These are phyloP conservation scores for Cudoniella acicularis DNA, from an alignment of 495 filamentous ascomycete genomes.

Conservation along the genomic window DNA sequence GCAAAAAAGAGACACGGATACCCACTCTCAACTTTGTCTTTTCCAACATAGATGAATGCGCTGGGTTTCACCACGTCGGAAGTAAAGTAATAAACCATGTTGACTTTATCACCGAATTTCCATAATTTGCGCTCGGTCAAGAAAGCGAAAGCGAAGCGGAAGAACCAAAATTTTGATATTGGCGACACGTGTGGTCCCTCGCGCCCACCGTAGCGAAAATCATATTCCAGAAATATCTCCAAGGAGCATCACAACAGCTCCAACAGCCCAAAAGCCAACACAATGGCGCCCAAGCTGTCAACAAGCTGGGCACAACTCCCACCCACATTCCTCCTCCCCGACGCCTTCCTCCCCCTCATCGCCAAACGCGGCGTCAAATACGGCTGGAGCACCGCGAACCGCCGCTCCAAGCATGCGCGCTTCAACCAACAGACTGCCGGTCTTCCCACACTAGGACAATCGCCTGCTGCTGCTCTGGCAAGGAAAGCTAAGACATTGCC, in stretches of 20 bases:
- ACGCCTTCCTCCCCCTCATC: slow-evolving; percentile 41
- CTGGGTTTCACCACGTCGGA: slow-evolving; percentile 72
- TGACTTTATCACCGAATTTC: slow-evolving; percentile 13
- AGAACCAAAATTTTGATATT: slow-evolving; percentile 20
- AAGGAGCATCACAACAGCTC: slow-evolving; percentile 3
- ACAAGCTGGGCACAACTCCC: slow-evolving; percentile 40
- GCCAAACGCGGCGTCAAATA: slow-evolving; percentile 47
- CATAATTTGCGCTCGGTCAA: slow-evolving; percentile 12
- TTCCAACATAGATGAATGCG: slow-evolving; percentile 91
- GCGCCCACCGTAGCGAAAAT: slow-evolving; percentile 19
- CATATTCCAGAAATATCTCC: not conserved
- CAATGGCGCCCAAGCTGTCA: slow-evolving; percentile 52
- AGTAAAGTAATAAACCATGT: slow-evolving; percentile 95
- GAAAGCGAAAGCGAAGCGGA: not conserved
- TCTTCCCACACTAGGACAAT: slow-evolving; percentile 59
- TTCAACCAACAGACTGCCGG: slow-evolving; percentile 50
- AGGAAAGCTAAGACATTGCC: slow-evolving; percentile 76
- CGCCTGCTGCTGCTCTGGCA: slow-evolving; percentile 72
- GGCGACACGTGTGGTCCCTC: slow-evolving; percentile 11
- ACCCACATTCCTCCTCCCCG: slow-evolving; percentile 35
- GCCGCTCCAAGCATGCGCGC: slow-evolving; percentile 29
- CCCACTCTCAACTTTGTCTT: slow-evolving; percentile 98
- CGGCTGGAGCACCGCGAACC: slow-evolving; percentile 47
- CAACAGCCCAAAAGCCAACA: slow-evolving; percentile 22
- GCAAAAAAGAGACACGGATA: not conserved